Evolutionary conservation across 169 alveolate genomes (phyloP).

Genomic region (Plasmodium coatneyi): DNA sequence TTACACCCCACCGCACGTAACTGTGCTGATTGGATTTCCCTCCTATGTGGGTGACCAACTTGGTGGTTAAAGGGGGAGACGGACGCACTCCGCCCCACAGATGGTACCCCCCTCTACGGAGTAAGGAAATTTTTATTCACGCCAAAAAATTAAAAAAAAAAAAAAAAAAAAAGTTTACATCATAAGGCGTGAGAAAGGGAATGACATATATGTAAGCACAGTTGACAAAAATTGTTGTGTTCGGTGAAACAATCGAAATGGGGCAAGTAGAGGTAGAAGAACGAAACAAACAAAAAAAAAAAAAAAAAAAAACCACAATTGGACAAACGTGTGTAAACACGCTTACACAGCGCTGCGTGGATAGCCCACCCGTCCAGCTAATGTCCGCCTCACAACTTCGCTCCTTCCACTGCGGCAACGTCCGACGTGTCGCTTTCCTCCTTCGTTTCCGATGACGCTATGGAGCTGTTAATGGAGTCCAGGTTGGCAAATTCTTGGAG

Average conservation of each 20-base stretch:
- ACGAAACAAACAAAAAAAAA: background rate
- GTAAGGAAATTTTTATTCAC: background rate
- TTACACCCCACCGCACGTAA: background rate
- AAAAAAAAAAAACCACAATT: background rate
- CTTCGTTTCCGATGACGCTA: constrained; percentile 32
- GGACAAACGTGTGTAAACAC: background rate
- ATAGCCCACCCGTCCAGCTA: background rate
- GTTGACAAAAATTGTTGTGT: background rate
- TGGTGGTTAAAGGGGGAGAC: background rate
- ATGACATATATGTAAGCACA: background rate
- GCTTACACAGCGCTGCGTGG: background rate
- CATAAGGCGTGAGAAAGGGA: background rate
- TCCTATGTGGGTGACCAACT: background rate
- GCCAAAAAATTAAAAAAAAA: background rate
- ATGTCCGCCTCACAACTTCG: background rate
- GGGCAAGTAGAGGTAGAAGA: background rate
- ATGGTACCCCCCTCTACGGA: background rate
- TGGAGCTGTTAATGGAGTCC: constrained; percentile 3
- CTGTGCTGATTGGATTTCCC: background rate
- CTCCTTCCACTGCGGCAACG: background rate
- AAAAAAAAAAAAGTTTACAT: background rate
- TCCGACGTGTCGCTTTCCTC: constrained; percentile 31
- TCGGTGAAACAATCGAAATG: background rate
- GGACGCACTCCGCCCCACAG: background rate
- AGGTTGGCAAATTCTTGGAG: background rate